Percentiles rank a stretch among this genome's conserved stretches.
These are phyloP conservation scores for Bacidia gigantensis DNA, from an alignment of 495 filamentous ascomycete species.

Conservation along the genomic window DNA sequence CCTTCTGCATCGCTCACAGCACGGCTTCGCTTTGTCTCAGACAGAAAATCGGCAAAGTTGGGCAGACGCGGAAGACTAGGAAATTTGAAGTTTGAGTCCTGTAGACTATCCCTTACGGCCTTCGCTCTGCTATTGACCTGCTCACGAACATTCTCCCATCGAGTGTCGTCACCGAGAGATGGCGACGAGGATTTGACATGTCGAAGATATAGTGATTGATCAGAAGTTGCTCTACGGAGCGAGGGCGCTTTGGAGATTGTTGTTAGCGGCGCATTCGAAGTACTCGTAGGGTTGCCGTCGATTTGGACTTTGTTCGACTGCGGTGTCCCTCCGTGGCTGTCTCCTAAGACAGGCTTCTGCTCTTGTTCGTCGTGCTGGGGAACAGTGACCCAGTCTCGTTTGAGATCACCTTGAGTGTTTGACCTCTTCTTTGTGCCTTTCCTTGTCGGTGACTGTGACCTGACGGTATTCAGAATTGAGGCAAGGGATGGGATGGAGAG, in stretches of 20 bases:
- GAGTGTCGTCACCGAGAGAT: constrained; percentile 74
- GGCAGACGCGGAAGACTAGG: constrained; percentile 47
- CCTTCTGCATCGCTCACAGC: constrained; percentile 11
- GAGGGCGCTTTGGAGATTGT: neutral
- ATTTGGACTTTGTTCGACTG: no score
- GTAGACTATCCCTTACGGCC: constrained; percentile 77
- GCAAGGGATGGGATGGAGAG: constrained; percentile 12
- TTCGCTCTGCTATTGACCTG: constrained; percentile 80
- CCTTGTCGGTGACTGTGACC: constrained; percentile 8
- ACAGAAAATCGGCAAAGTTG: constrained; percentile 25
- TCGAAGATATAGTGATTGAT: constrained; percentile 54
- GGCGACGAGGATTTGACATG: constrained; percentile 55
- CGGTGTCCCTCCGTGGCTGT: no score
- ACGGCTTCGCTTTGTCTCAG: constrained; percentile 30
- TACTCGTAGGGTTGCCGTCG: neutral
- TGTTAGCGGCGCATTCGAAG: neutral
- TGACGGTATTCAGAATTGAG: constrained; percentile 6
- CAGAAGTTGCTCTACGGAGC: constrained; percentile 53
- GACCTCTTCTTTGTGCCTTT: constrained; percentile 13
- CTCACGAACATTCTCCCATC: constrained; percentile 63
- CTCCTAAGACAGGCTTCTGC: neutral
- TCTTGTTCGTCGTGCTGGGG: no score
- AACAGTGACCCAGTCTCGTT: constrained; percentile 15
- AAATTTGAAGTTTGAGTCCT: constrained; percentile 64
- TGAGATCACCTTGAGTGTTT: constrained; percentile 6